phyloP scores from a whole-genome alignment of 148 eudicot genomes.

The Oxyria digyna region DNA sequence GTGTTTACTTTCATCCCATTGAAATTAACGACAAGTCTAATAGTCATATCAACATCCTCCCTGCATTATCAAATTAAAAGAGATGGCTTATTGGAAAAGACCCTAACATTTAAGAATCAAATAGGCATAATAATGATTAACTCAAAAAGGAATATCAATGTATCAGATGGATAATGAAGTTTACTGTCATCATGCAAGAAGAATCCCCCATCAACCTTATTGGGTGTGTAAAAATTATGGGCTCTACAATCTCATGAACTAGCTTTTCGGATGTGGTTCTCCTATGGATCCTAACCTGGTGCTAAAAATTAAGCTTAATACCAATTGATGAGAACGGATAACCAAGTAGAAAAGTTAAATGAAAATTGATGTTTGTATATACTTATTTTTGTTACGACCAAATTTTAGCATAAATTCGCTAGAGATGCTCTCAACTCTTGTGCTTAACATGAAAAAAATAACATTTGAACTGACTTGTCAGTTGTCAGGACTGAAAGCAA shows the following conservation, averaged over 20 bases:
- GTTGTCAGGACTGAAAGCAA: background rate
- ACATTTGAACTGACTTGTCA: background rate
- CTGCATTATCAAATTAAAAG: slow-evolving; percentile 34
- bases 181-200: too few species aligned
- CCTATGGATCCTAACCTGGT: background rate
- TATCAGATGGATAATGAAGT: too few species aligned
- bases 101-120: background rate
- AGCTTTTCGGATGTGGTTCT: too few species aligned
- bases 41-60: slow-evolving; percentile 81
- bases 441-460: background rate
- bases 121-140: background rate
- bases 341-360: background rate
- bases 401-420: background rate
- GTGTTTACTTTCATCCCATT: slow-evolving; percentile 71
- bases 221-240: too few species aligned
- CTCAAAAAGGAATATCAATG: too few species aligned
- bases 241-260: too few species aligned
- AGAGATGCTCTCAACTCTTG: background rate
- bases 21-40: slow-evolving; percentile 86
- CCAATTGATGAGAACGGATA: background rate
- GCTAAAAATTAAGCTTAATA: background rate
- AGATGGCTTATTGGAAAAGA: background rate
- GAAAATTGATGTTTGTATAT: background rate
- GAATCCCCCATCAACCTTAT: too few species aligned
- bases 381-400: background rate